Evolutionary conservation across 176 grass and related monocot species (phyloP).

Genomic region (Ananas comosus): DNA sequence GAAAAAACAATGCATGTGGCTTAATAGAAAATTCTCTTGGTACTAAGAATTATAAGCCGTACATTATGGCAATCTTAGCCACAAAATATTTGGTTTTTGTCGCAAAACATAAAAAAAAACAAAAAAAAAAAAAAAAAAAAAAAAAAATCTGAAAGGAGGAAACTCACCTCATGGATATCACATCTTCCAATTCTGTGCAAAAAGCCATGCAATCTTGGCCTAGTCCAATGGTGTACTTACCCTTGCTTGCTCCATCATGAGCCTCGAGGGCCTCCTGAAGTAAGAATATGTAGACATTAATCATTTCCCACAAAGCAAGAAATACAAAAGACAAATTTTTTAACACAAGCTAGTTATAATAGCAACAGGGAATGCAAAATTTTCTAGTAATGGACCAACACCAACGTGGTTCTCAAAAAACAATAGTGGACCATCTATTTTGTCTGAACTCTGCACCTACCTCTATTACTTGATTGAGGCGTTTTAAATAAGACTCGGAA

Average conservation of each 20-base stretch:
- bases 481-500: no score
- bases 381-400: not conserved
- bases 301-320: not conserved
- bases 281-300: not conserved
- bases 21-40: no score
- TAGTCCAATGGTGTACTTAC: slow-evolving; percentile 93
- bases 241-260: slow-evolving; percentile 84
- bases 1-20: no score
- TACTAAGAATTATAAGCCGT: no score
- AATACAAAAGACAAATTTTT: not conserved
- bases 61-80: no score
- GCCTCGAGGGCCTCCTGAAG: slow-evolving; percentile 75
- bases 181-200: slow-evolving; percentile 84
- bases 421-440: no score
- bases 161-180: slow-evolving; percentile 88
- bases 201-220: slow-evolving; percentile 98
- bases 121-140: no score
- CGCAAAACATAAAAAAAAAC: no score
- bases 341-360: slow-evolving; percentile 6
- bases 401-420: not conserved
- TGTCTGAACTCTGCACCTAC: no score
- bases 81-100: no score
- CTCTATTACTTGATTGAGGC: no score
- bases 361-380: not conserved
- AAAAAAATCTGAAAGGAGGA: not conserved